Evolutionary conservation across 208 protist species (phyloP), one percentile per base, ranked within the genome.

Genomic region (Naegleria fowleri): DNA sequence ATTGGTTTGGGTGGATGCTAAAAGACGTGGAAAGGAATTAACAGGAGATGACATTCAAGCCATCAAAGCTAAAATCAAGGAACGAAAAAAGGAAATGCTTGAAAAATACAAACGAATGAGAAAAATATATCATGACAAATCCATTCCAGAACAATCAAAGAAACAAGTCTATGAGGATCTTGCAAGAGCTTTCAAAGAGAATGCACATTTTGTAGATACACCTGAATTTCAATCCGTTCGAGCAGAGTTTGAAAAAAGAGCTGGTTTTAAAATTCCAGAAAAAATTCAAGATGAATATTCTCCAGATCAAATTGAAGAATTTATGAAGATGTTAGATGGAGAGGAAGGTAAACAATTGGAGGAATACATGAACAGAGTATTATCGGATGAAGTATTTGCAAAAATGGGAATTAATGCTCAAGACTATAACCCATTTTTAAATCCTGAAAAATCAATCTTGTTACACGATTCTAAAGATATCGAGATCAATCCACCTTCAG

Each of bases 291-390:
- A 79, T 36, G 29, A 79, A 79, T 79, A 79, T 79, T 36, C 67
- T 79, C 67, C 67, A 36, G 67, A 79, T 36, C 67, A 79, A 36
- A 79, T 85, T 19, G 79, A 85, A 39, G 0, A 85, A 43, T 85
- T 85, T 85, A 43, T 85, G 38, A 41, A 85, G 25, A 85, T 85
- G 79, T 85, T 85, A 11, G 79, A 85, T 43, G 79, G 79, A 39
- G 38, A 85, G 25, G 36, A 39, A 85, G 79, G 79, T 4, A 85
- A 43, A 43, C 36, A 85, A 85, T n/a, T 85, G 11, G 79, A 85
- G 41, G 79, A 85, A 85, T 43, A 43, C 13, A 85, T 85, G 79
- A 85, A 85, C 43, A 43, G 0, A 25, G 36, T 85, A 16, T 43
- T 85, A 39, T 43, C 79, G 11, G 79, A 85, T 85, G 38, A 85